These are phyloP conservation scores for Penicillium glabrum DNA, from an alignment of 2,329 filamentous ascomycete species.

Conservation along the genomic window DNA sequence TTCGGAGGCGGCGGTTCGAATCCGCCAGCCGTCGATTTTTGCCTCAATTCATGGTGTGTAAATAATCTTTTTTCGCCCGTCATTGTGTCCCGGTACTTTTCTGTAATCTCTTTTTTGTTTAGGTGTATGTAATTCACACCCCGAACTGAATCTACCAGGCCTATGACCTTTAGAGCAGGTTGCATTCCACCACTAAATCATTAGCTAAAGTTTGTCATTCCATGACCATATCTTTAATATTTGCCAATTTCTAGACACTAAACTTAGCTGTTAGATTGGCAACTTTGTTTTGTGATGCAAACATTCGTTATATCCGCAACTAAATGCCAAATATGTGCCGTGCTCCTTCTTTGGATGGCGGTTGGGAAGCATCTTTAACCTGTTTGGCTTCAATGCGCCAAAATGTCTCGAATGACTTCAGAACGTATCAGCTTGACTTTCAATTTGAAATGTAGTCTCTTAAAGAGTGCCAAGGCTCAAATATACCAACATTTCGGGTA, in stretches of 20 bases:
- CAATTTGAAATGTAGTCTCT: neutral
- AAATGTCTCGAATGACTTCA: no score
- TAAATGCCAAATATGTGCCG: no score
- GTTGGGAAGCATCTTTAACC: no score
- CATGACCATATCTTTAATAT: no score
- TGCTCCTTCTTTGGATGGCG: no score
- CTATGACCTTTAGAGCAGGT: neutral
- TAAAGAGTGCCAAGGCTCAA: neutral
- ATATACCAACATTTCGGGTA: neutral
- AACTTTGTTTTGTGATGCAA: no score
- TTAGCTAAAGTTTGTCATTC: no score
- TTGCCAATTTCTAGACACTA: no score
- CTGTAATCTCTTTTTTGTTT: neutral
- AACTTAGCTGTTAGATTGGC: no score
- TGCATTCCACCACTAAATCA: neutral
- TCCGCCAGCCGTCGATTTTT: neutral
- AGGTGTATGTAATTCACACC: neutral
- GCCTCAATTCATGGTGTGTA: neutral
- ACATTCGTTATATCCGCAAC: no score
- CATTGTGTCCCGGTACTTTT: neutral
- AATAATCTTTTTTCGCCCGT: neutral
- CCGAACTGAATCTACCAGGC: neutral
- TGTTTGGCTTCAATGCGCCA: no score
- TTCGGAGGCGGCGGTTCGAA: neutral
- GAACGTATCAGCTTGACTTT: no score